Evolutionary conservation across 225 moss, liverwort and hornwort species (phyloP).

Genomic region (Lunularia cruciata): DNA sequence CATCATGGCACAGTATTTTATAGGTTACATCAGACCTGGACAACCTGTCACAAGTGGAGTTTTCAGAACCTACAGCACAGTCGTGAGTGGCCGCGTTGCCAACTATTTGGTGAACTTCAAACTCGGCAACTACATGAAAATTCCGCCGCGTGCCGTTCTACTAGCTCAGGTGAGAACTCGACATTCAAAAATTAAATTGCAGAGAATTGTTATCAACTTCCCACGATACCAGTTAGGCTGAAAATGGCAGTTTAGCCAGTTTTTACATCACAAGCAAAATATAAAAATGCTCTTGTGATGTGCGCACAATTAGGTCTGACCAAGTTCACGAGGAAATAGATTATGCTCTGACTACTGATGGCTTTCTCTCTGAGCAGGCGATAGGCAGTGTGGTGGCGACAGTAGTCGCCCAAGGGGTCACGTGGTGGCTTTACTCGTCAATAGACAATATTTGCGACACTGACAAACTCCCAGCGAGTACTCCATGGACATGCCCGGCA

Average conservation of each 20-base stretch:
- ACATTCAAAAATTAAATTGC: too few relatives aligned
- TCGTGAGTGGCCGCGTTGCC: slow-evolving; percentile 2
- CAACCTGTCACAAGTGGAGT: slow-evolving; percentile 16
- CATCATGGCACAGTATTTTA: slow-evolving; percentile 23
- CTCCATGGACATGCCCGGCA: slow-evolving; percentile 30
- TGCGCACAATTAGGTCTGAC: too few relatives aligned
- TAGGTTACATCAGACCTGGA: slow-evolving; percentile 25
- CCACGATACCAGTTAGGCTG: too few relatives aligned
- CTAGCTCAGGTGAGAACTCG: slow-evolving; percentile 10
- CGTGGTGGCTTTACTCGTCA: slow-evolving; percentile 15
- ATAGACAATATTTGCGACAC: slow-evolving; percentile 26
- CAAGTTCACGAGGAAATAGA: not conserved
- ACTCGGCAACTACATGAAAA: slow-evolving; percentile 30
- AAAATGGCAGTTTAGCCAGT: too few relatives aligned
- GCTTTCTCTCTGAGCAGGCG: not conserved
- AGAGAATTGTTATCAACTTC: too few relatives aligned
- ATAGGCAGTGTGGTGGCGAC: slow-evolving; percentile 7
- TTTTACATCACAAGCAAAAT: too few relatives aligned
- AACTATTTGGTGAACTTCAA: slow-evolving; percentile 13
- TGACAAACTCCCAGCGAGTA: not conserved
- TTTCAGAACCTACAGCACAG: slow-evolving; percentile 22
- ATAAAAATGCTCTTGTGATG: too few relatives aligned
- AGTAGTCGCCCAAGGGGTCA: slow-evolving; percentile 6
- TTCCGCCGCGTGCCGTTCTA: slow-evolving; percentile 22
- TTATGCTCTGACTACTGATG: not conserved